Evolutionary conservation across 257 asterid genomes (phyloP).

Genomic region (Leonotis leonurus): DNA sequence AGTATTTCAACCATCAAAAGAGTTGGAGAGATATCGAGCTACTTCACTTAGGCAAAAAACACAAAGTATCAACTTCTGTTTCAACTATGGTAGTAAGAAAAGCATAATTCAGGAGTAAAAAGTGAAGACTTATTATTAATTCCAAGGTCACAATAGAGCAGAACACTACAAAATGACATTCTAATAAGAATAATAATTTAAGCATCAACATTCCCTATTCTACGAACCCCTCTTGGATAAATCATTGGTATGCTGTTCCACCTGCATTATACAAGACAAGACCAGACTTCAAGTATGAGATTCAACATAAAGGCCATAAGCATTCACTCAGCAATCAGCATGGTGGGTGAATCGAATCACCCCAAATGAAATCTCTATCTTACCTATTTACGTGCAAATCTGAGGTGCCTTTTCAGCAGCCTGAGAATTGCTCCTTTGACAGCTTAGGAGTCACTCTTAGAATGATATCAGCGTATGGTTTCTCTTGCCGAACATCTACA

Average conservation of each 20-base stretch:
- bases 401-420: conserved; percentile 13
- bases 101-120: not conserved
- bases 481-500: conserved; percentile 50
- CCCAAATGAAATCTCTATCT: not conserved
- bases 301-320: not conserved
- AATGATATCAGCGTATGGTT: conserved; percentile 42
- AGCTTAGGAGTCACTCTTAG: conserved; percentile 57
- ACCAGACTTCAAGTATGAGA: not conserved
- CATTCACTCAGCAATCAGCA: not conserved
- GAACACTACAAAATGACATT: not conserved
- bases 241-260: not conserved
- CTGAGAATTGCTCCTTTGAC: conserved; percentile 39
- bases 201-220: not conserved
- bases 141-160: not conserved
- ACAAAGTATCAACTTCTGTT: not conserved
- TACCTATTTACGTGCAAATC: conserved; percentile 30
- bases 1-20: too few relatives aligned
- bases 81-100: not conserved
- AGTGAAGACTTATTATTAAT: not conserved
- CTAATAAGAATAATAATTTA: conserved; percentile 2
- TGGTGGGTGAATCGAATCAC: too few relatives aligned
- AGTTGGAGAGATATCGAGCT: too few relatives aligned
- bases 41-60: too few relatives aligned
- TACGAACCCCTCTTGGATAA: not conserved
- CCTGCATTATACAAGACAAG: conserved; percentile 9